Evolutionary conservation across 176 grass and related monocot species (phyloP).

Genomic region (Tillandsia leiboldiana): DNA sequence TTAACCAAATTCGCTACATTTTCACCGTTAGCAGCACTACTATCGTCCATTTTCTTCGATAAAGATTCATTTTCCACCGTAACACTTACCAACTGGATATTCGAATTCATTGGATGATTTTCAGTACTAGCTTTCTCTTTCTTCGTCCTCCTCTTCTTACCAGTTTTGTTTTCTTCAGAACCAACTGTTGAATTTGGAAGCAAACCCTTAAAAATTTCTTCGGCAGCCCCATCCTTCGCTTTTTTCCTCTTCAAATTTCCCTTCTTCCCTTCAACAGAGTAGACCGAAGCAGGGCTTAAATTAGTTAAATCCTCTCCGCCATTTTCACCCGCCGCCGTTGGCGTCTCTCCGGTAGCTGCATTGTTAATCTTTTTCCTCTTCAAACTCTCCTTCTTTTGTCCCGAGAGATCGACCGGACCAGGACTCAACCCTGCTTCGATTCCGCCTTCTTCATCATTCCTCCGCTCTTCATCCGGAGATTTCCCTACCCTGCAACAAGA

Average conservation of each 20-base stretch:
- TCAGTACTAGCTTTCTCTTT: background rate
- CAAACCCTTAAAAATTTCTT: background rate
- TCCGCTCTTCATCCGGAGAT: constrained; percentile 1
- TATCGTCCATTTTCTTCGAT: background rate
- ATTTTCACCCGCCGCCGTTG: background rate
- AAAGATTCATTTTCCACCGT: background rate
- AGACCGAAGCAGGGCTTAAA: background rate
- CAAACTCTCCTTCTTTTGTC: background rate
- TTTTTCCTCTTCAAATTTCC: constrained; percentile 3
- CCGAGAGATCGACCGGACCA: background rate
- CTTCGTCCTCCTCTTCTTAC: background rate
- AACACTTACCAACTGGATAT: constrained; percentile 3
- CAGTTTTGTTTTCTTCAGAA: background rate
- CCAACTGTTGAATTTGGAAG: background rate
- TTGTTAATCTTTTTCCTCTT: background rate
- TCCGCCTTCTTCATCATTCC: background rate
- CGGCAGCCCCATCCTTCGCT: background rate
- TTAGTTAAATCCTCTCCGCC: background rate
- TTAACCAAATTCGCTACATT: background rate
- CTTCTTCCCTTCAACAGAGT: background rate
- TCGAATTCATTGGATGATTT: background rate
- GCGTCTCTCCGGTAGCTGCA: too few relatives aligned
- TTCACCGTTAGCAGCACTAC: constrained; percentile 1
- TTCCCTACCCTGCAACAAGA: background rate
- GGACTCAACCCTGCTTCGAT: background rate